phyloP scores from a whole-genome alignment of 208 protist species.

The Trichomonas gallinae region DNA sequence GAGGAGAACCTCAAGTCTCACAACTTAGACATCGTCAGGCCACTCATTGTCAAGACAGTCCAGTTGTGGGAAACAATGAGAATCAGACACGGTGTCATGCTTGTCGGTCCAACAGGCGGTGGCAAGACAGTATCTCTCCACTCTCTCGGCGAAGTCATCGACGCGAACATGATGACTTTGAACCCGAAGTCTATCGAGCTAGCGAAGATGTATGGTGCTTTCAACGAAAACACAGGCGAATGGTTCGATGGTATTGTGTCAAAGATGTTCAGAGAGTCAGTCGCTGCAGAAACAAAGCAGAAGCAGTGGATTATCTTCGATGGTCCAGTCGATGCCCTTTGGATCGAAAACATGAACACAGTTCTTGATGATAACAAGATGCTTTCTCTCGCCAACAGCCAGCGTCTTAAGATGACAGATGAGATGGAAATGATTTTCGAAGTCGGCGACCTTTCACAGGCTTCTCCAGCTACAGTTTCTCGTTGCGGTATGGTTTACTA shows the following conservation, averaged over 20 bases:
- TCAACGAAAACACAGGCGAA: conserved; percentile 55
- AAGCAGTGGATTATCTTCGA: conserved; percentile 87
- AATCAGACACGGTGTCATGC: conserved; percentile 59
- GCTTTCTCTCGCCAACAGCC: conserved; percentile 76
- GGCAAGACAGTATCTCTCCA: conserved; percentile 56
- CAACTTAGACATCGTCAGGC: not conserved
- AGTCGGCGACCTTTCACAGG: conserved; percentile 81
- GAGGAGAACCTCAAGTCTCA: conserved; percentile 53
- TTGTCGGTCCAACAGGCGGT: conserved; percentile 78
- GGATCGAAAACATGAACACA: conserved; percentile 98
- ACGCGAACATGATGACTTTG: conserved; percentile 62
- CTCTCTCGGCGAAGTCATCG: not conserved
- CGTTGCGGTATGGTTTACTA: conserved; percentile 95
- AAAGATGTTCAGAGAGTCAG: conserved; percentile 60
- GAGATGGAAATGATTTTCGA: conserved; percentile 86
- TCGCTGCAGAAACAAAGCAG: conserved; percentile 42
- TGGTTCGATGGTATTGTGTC: conserved; percentile 60
- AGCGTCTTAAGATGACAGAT: conserved; percentile 74
- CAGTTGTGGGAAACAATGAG: conserved; percentile 27
- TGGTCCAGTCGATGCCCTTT: conserved; percentile 88
- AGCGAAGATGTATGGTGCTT: conserved; percentile 83
- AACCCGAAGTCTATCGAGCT: conserved; percentile 88
- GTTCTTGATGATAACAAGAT: conserved; percentile 94
- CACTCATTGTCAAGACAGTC: conserved; percentile 2
- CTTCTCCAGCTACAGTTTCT: conserved; percentile 93